Percentiles rank a stretch among this genome's conserved stretches.
phyloP scores from a whole-genome alignment of 2,329 filamentous ascomycete genomes.

The Coniochaeta hoffmannii region DNA sequence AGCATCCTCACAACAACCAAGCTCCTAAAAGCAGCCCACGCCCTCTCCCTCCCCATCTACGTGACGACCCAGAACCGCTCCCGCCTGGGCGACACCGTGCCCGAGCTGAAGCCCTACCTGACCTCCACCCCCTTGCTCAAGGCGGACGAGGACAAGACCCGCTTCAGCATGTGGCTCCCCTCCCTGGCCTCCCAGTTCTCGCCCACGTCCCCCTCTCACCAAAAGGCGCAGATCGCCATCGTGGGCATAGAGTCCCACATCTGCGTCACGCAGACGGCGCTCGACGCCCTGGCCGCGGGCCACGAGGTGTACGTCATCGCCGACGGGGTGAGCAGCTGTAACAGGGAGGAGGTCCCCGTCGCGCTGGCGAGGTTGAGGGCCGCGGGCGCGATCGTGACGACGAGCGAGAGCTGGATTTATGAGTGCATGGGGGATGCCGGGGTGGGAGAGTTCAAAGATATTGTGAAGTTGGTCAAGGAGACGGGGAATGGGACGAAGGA shows the following conservation, averaged over 20 bases:
- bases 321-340: constrained; percentile 84
- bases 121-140: constrained; percentile 32
- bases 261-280: constrained; percentile 85
- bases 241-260: constrained; percentile 93
- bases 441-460: constrained; percentile 62
- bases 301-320: constrained; percentile 82
- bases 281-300: constrained; percentile 69
- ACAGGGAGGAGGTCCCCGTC: constrained; percentile 70
- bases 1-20: constrained; percentile 62
- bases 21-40: constrained; percentile 55
- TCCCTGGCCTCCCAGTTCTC: constrained; percentile 42
- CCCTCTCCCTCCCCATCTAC: constrained; percentile 70
- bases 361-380: constrained; percentile 69
- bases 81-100: constrained; percentile 72
- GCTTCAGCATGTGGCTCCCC: constrained; percentile 81
- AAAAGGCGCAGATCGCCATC: constrained; percentile 52
- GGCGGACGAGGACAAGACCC: constrained; percentile 70
- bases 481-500: constrained; percentile 62
- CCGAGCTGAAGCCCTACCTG: constrained; percentile 56
- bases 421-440: constrained; percentile 80
- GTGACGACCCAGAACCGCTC: constrained; percentile 78
- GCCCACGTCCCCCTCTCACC: constrained; percentile 18
- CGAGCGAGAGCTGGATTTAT: constrained; percentile 84
- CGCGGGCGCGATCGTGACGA: constrained; percentile 74
- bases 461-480: constrained; percentile 75